Base-by-base conservation (phyloP, 805 yeast species). In the Cyberlindnera samutprakarnensis region DNA sequence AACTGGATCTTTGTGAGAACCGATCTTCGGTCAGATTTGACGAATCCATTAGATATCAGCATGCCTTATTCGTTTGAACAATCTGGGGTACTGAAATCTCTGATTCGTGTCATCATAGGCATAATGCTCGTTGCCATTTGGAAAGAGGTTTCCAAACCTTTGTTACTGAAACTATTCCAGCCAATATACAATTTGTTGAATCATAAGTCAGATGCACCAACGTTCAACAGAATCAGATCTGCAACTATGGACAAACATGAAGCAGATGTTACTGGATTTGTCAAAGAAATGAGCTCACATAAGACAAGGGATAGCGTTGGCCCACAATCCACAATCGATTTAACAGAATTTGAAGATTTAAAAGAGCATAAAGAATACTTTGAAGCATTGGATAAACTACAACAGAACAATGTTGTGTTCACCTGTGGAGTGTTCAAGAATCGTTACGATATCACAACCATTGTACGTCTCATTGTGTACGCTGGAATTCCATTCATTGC, bases 381-480 rank as follows among this genome's bases (percentile, higher is more conserved):
- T 14, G 30, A 34, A 3, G 48, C 51, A 17, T 41, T 53, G 16
- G 49, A 42, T 7, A 37, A 42, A n/a, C 26, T 44, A 11, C 42
- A 44, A 11, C 43, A 44, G 27, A 45, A 47, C 18, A 43, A 41
- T 22, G 43, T 39, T 12, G 26, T 41, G 2, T 48, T 41, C 18
- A 51, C 56, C 2, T 59, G 67, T 41, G 72, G 69, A 12, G 81
- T 75, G 0, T 72, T 70, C 47, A 66, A 65, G 36, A 69, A 75
- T 3, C 66, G 88, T 30, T 78, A 79, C 44, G 87, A 77, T 35
- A 77, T 81, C 19, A 90, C 81, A 39, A 81, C 85, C 4, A 57
- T 84, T 20, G 87, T 92, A 8, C 68, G 94, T 46, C 61, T 83
- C 39, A 57, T 81, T 13, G 82, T 87, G 2, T 90, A 90, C 57